Evolutionary conservation across 305 asterid species (phyloP), one percentile per base, ranked within the genome.

Genomic region (Salvia sclarea): DNA sequence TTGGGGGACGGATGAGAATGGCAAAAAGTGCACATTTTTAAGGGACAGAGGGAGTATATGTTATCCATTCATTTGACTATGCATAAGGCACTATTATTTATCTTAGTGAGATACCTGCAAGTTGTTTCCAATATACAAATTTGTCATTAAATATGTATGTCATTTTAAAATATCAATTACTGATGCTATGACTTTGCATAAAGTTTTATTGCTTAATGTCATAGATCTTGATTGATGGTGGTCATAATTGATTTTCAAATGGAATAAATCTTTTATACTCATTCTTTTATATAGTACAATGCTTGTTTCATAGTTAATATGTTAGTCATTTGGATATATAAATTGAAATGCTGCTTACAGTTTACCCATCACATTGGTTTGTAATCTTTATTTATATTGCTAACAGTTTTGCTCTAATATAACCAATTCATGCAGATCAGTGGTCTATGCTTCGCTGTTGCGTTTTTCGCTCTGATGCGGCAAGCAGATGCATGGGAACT

Each of bases 401-500:
- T 37, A 8, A 37, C 43, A 37, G 28, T 53, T 71, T 76, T 47
- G 72, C 66, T 80, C 73, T 78, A 57, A 77, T 59, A 65, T 64
- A 60, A 70, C 78, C 77, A 71, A 66, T 70, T 30, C 66, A 57
- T 84, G 93, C 97, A 95, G 99, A 84, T 91, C 79, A 73, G 75
- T 75, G 96, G 98, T 75, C 89, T 91, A 76, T 80, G 92, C 65
- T 43, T 89, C 63, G 89, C 99, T 68, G 91, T 88, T 63, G 84
- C 82, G 45, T 86, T 89, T 82, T 95, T 89, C 6, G 97, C 96
- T 84, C 86, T 91, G 80, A 91, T 88, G 96, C 84, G 91, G 79
- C 99, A 91, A 85, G 89, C 98, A 45, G 72, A 82, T 75, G 92
- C 95, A 73, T 88, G 98, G 93, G 98, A 95, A 75, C 77, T 83